Evolutionary conservation across 768 basidiomycete species (phyloP).

Genomic region (Termitomyces sp.): DNA sequence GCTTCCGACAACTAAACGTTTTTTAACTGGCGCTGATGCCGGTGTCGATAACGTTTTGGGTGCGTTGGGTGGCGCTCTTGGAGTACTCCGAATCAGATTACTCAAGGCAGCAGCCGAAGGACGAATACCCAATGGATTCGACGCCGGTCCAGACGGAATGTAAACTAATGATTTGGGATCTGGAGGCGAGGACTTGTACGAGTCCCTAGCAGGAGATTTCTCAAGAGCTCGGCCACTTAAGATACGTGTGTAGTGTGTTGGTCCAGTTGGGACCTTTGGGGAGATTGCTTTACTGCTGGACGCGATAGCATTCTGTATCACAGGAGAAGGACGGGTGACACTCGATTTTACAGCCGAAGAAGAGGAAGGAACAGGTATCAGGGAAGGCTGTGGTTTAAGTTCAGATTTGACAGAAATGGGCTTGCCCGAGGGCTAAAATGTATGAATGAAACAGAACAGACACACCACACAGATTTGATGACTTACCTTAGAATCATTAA

Average conservation of each 20-base stretch:
- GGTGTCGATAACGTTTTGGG: slow-evolving; percentile 18
- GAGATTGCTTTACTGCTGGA: slow-evolving; percentile 32
- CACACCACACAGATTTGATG: not conserved
- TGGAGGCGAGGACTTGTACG: slow-evolving; percentile 24
- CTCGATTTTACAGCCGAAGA: not conserved
- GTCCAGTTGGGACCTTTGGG: slow-evolving; percentile 9
- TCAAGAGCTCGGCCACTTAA: slow-evolving; percentile 18
- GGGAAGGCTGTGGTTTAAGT: not conserved
- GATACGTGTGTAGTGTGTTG: not conserved
- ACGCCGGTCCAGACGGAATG: slow-evolving; percentile 37
- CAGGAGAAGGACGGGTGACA: not conserved
- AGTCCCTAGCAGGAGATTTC: slow-evolving; percentile 13
- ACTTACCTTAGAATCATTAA: slow-evolving; percentile 1
- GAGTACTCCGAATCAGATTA: not conserved
- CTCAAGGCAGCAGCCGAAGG: slow-evolving; percentile 30
- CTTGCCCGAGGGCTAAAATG: not conserved
- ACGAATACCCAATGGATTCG: slow-evolving; percentile 53
- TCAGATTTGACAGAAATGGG: not conserved
- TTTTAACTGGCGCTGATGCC: slow-evolving; percentile 23
- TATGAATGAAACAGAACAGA: not conserved
- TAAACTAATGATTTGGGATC: slow-evolving; percentile 33
- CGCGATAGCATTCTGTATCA: slow-evolving; percentile 26
- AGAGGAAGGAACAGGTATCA: not conserved
- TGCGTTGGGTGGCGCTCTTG: slow-evolving; percentile 10
- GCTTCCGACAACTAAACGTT: slow-evolving; percentile 41